Percentiles rank a stretch among this genome's conserved stretches.
Evolutionary conservation across 139 green algal species (phyloP).

Genomic region (Asterochloris sp.): DNA sequence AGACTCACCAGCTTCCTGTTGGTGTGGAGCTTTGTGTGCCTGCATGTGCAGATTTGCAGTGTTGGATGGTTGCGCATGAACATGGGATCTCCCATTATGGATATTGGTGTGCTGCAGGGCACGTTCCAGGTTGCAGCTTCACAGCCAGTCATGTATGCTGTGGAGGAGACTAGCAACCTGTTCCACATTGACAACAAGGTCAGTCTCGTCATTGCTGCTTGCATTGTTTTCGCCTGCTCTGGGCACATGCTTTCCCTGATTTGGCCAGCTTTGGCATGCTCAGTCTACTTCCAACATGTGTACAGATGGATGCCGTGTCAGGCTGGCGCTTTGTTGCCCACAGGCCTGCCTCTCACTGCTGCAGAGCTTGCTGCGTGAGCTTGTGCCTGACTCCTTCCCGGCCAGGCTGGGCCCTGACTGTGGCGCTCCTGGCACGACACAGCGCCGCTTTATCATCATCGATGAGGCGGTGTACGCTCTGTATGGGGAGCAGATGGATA

Average conservation of each 20-base stretch:
- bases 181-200: constrained; percentile 40
- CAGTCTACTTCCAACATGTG: background rate
- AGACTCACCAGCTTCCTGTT: background rate
- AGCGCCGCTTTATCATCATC: constrained; percentile 42
- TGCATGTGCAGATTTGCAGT: background rate
- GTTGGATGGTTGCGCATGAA: too few species aligned
- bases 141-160: constrained; percentile 37
- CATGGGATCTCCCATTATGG: too few species aligned
- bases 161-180: constrained; percentile 31
- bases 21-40: background rate
- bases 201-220: background rate
- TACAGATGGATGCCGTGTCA: background rate
- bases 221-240: background rate
- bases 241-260: background rate
- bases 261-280: background rate
- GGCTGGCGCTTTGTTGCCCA: background rate
- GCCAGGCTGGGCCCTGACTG: constrained; percentile 21
- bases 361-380: constrained; percentile 34
- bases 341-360: background rate
- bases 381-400: constrained; percentile 47
- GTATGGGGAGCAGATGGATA: constrained; percentile 24
- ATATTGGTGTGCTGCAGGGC: background rate
- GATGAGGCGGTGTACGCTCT: constrained; percentile 38
- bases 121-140: constrained; percentile 31
- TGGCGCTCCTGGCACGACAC: background rate